Conservation (phyloP, 2,329 filamentous ascomycete species). For the Fusarium sp. region DNA sequence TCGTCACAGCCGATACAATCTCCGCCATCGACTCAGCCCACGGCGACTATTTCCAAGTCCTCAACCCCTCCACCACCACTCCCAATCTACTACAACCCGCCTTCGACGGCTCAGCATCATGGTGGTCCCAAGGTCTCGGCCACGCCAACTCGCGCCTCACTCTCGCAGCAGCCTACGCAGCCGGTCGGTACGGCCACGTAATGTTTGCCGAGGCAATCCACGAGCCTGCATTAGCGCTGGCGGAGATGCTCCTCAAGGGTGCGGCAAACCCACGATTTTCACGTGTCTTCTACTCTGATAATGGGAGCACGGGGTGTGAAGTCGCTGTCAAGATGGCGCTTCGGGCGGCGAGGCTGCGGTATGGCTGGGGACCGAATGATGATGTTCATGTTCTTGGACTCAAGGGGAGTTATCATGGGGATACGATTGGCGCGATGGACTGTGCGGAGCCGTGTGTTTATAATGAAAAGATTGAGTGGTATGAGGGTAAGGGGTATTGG, state of each 20-base stretch:
- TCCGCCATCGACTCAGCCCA: constrained; percentile 81
- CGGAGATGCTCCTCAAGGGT: constrained; percentile 67
- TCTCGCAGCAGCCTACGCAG: constrained; percentile 80
- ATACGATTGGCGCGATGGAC: constrained; percentile 90
- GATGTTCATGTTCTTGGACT: constrained; percentile 76
- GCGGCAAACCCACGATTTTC: constrained; percentile 70
- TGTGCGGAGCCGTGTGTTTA: constrained; percentile 78
- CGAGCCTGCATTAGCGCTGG: constrained; percentile 75
- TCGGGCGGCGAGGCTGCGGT: constrained; percentile 70
- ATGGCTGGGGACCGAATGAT: constrained; percentile 67
- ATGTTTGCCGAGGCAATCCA: constrained; percentile 88
- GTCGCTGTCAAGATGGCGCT: constrained; percentile 88
- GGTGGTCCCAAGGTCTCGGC: constrained; percentile 91
- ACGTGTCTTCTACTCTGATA: constrained; percentile 84
- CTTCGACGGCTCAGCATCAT: constrained; percentile 86
- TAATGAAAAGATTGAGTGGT: constrained; percentile 89
- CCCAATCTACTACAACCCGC: constrained; percentile 56
- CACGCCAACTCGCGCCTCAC: constrained; percentile 78
- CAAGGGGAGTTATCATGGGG: constrained; percentile 84
- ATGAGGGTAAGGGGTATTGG: constrained; percentile 80
- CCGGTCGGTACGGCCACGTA: constrained; percentile 84
- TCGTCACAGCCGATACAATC: constrained; percentile 68
- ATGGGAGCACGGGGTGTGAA: constrained; percentile 83
- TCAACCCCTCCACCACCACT: neutral
- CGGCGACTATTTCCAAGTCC: constrained; percentile 78